These are phyloP conservation scores for Pseudonectria buxi DNA, from an alignment of 2,329 filamentous ascomycete species.

Conservation along the genomic window DNA sequence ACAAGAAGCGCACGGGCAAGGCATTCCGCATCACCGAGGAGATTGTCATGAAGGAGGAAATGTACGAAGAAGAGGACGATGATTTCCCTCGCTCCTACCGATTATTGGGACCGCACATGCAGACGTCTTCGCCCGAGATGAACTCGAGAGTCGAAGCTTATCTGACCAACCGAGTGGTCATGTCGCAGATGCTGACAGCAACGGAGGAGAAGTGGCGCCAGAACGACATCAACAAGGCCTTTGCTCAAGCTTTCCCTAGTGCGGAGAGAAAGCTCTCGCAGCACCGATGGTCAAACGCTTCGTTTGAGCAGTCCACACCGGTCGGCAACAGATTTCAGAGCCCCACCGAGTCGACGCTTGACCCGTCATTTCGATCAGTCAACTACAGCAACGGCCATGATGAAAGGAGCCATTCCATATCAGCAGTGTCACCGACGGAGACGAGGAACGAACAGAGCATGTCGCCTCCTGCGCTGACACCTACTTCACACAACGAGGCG, in stretches of 20 bases:
- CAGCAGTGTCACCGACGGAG: constrained; percentile 12
- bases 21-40: constrained; percentile 75
- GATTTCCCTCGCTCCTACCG: constrained; percentile 63
- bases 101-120: constrained; percentile 54
- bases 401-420: constrained; percentile 14
- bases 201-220: constrained; percentile 34
- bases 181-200: constrained; percentile 33
- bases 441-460: constrained; percentile 5
- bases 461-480: constrained; percentile 24
- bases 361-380: constrained; percentile 17
- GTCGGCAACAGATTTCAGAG: constrained; percentile 4
- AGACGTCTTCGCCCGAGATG: constrained; percentile 53
- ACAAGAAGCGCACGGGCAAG: constrained; percentile 80
- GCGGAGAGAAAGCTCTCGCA: constrained; percentile 21
- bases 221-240: constrained; percentile 40
- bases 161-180: constrained; percentile 35
- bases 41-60: constrained; percentile 83
- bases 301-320: constrained; percentile 1
- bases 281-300: constrained; percentile 12
- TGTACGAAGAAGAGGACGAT: constrained; percentile 94
- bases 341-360: constrained; percentile 11
- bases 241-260: constrained; percentile 40
- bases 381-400: constrained; percentile 13
- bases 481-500: constrained; percentile 17
- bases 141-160: constrained; percentile 52